A percentile compares a stretch with the other conserved stretches of the same genome.
Conservation (phyloP, 176 grass and related monocot species). For the Triticum monococcum region DNA sequence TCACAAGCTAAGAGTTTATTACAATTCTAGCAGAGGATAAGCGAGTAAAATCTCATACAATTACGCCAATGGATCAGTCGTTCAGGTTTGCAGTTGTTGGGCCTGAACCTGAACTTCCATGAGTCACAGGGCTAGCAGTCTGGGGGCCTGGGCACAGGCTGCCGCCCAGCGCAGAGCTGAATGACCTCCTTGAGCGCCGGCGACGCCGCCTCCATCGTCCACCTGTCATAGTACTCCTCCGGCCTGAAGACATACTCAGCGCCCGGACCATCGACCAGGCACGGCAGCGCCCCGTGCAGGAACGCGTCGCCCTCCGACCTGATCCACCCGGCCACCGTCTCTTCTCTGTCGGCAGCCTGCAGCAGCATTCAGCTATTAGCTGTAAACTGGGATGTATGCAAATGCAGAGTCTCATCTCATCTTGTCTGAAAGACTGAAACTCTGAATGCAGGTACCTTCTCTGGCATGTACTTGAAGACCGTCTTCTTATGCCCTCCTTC, state of each 20-base stretch:
- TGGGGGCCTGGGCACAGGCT: conserved; percentile 50
- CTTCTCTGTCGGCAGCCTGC: too few relatives aligned
- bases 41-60: neutral
- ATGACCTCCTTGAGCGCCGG: conserved; percentile 64
- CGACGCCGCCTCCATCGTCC: conserved; percentile 71
- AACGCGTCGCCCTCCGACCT: conserved; percentile 46
- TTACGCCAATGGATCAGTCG: neutral
- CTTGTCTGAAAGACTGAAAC: too few relatives aligned
- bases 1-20: neutral
- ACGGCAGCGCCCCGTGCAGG: conserved; percentile 66
- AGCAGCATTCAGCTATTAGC: too few relatives aligned
- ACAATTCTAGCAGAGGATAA: neutral
- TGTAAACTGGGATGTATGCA: too few relatives aligned
- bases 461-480: conserved; percentile 94
- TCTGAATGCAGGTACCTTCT: conserved; percentile 40
- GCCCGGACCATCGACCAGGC: conserved; percentile 37
- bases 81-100: neutral
- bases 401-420: too few relatives aligned
- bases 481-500: conserved; percentile 65
- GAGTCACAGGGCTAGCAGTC: neutral
- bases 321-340: too few relatives aligned
- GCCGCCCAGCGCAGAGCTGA: conserved; percentile 75
- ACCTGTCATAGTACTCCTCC: conserved; percentile 49
- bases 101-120: neutral
- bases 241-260: conserved; percentile 56